These are phyloP conservation scores for Laguncularia racemosa DNA, from an alignment of 345 rosid genomes.

Conservation along the genomic window DNA sequence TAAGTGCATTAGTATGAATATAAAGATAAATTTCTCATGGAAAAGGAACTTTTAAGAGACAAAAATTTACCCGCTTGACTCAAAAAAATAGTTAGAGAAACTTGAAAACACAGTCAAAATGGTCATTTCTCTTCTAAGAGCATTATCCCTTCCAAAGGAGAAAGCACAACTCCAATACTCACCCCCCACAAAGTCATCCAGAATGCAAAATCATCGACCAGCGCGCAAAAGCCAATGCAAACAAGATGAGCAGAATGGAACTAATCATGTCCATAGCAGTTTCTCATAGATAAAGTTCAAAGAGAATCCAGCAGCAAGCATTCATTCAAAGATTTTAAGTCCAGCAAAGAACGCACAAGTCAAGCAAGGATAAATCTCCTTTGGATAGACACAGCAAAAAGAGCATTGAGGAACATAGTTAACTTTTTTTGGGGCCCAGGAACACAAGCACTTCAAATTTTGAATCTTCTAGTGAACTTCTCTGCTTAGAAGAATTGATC, in stretches of 20 bases:
- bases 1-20: conserved; percentile 15
- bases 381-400: conserved; percentile 28
- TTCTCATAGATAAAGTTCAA: conserved; percentile 18
- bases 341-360: conserved; percentile 32
- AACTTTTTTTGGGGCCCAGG: too few relatives aligned
- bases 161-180: conserved; percentile 4
- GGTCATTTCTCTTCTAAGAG: conserved; percentile 21
- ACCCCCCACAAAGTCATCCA: conserved; percentile 6
- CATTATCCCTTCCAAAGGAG: conserved; percentile 7
- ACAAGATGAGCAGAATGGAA: conserved; percentile 5
- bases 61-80: conserved; percentile 37
- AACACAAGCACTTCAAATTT: conserved; percentile 25
- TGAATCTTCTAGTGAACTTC: conserved; percentile 30
- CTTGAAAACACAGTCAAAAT: conserved; percentile 25
- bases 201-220: background rate
- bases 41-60: conserved; percentile 4
- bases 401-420: conserved; percentile 17
- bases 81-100: conserved; percentile 25
- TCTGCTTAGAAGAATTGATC: conserved; percentile 29
- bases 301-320: conserved; percentile 25
- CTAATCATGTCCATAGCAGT: conserved; percentile 19
- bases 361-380: conserved; percentile 36
- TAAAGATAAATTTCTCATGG: conserved; percentile 17
- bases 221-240: conserved; percentile 2
- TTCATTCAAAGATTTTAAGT: conserved; percentile 30